These are phyloP conservation scores for Auriscalpium microsporum DNA, from an alignment of 768 basidiomycete species.

Conservation along the genomic window DNA sequence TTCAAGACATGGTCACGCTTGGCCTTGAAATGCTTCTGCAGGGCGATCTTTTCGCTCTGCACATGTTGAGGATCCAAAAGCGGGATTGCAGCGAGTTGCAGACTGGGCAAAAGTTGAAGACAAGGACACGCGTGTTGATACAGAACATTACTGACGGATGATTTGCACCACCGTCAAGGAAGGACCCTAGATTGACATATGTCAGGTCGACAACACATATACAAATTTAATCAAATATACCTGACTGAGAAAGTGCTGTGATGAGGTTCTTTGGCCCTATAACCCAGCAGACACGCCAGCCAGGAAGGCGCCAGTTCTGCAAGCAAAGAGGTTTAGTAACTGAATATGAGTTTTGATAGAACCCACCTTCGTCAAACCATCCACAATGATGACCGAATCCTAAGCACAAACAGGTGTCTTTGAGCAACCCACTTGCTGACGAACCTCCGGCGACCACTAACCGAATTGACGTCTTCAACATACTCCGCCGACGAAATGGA, in stretches of 20 bases:
- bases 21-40: conserved; percentile 83
- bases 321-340: conserved; percentile 18
- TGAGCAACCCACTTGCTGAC: neutral
- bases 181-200: conserved; percentile 46
- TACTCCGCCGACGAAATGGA: conserved; percentile 78
- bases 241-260: conserved; percentile 86
- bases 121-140: neutral
- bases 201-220: neutral
- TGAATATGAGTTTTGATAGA: neutral
- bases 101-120: conserved; percentile 27
- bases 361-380: conserved; percentile 82
- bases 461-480: conserved; percentile 78
- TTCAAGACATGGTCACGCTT: conserved; percentile 87
- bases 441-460: conserved; percentile 18
- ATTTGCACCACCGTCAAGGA: conserved; percentile 91
- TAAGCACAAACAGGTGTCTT: conserved; percentile 15
- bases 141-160: conserved; percentile 57
- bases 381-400: conserved; percentile 80
- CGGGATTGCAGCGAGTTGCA: conserved; percentile 84
- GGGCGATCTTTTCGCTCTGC: conserved; percentile 66
- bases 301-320: conserved; percentile 90
- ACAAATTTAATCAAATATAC: conserved; percentile 23
- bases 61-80: conserved; percentile 70
- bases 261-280: conserved; percentile 84
- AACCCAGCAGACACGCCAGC: conserved; percentile 94